Conservation (phyloP, 2,329 filamentous ascomycete species). For the Knoxdaviesia capensis region DNA sequence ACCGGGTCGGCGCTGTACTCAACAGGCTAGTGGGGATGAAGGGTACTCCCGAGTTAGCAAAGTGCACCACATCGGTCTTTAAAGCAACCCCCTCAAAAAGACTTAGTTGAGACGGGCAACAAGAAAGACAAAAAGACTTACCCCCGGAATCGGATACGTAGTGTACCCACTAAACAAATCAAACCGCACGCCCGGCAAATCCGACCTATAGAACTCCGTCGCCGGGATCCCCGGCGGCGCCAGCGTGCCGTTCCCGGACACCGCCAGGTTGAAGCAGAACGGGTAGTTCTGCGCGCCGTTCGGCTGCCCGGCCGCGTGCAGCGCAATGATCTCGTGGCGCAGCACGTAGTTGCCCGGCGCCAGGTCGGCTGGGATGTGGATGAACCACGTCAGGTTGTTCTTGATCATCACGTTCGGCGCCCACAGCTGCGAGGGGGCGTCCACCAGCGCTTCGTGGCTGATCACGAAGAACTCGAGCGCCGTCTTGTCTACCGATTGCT, state of each 20-base stretch:
- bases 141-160: background rate
- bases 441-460: constrained; percentile 26
- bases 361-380: constrained; percentile 13
- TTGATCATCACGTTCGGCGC: constrained; percentile 20
- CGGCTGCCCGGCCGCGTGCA: constrained; percentile 20
- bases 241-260: constrained; percentile 16
- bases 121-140: background rate
- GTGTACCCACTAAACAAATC: background rate
- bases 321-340: constrained; percentile 30
- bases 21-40: too few relatives aligned
- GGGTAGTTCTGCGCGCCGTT: constrained; percentile 31
- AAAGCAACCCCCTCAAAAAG: too few relatives aligned
- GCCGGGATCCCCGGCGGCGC: background rate
- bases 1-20: too few relatives aligned
- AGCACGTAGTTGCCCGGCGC: constrained; percentile 23
- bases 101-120: background rate
- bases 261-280: constrained; percentile 26
- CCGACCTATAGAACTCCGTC: background rate
- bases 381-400: constrained; percentile 13
- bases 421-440: constrained; percentile 18
- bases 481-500: constrained; percentile 23
- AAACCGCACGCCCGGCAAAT: background rate
- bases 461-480: constrained; percentile 44
- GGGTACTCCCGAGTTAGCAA: too few relatives aligned
- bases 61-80: too few relatives aligned